These are phyloP conservation scores for Saprolegnia parasitica DNA, from an alignment of 352 stramenopile species.

Conservation along the genomic window DNA sequence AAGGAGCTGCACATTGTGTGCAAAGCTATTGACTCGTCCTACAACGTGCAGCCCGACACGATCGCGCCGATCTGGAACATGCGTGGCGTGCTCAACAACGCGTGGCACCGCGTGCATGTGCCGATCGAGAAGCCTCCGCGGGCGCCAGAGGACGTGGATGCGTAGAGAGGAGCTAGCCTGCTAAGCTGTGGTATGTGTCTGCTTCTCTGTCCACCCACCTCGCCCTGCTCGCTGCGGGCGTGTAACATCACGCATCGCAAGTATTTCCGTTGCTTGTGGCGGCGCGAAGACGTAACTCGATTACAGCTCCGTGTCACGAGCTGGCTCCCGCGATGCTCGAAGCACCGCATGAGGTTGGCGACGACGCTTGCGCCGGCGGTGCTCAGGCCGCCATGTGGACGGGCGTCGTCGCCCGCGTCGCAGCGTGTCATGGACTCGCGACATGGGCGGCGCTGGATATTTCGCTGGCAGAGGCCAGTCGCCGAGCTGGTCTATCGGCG, in stretches of 20 bases:
- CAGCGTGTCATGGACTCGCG: slow-evolving; percentile 8
- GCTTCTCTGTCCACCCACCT: neutral
- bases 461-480: neutral
- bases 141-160: slow-evolving; percentile 34
- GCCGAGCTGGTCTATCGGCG: neutral
- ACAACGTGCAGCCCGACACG: slow-evolving; percentile 96
- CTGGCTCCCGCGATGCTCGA: neutral
- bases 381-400: too few species aligned
- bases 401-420: too few species aligned
- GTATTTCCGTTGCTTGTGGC: neutral
- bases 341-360: neutral
- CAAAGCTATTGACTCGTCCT: slow-evolving; percentile 93
- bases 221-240: too few species aligned
- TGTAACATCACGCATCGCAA: too few species aligned
- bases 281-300: neutral
- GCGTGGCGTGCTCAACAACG: slow-evolving; percentile 95
- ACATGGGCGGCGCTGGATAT: neutral
- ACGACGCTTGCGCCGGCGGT: neutral
- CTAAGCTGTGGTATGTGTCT: neutral
- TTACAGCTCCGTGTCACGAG: neutral
- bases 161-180: too few species aligned
- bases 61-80: slow-evolving; percentile 97
- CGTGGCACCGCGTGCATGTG: slow-evolving; percentile 89
- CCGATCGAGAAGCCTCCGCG: slow-evolving; percentile 47
- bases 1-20: slow-evolving; percentile 85